These are phyloP conservation scores for Aechmea fasciata DNA, from an alignment of 176 grass and related monocot species.

Conservation along the genomic window DNA sequence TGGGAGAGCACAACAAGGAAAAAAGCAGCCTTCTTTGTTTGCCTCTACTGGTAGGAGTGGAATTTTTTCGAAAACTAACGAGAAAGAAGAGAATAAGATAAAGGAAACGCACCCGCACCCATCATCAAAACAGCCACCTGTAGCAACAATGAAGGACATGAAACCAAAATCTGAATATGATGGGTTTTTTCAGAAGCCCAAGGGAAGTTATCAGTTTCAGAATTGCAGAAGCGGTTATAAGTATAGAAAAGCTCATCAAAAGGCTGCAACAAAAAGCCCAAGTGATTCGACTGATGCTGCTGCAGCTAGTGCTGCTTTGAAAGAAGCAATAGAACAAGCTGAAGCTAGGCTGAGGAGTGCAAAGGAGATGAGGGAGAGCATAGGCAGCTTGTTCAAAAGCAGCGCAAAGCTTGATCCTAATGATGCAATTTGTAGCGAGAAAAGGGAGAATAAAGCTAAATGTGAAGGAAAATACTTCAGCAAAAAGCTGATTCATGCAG, in stretches of 20 bases:
- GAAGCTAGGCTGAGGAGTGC: not conserved
- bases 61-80: not conserved
- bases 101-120: not conserved
- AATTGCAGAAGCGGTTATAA: not conserved
- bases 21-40: not conserved
- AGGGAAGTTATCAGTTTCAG: not conserved
- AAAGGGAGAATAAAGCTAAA: not conserved
- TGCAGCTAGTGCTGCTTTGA: constrained; percentile 7
- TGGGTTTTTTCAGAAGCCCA: not conserved
- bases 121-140: constrained; percentile 2
- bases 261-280: not conserved
- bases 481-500: not conserved
- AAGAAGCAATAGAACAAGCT: constrained; percentile 9
- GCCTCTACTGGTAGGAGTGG: not conserved
- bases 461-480: not conserved
- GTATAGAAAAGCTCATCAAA: not conserved
- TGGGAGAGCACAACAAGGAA: not conserved
- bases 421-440: not conserved
- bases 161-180: not conserved
- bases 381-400: not conserved
- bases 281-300: not conserved
- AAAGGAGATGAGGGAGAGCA: constrained; percentile 3
- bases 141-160: not conserved
- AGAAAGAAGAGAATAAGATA: not conserved
- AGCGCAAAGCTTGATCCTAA: not conserved